Base-by-base conservation (phyloP, 2,329 filamentous ascomycete species). In the Fusarium neocosmosporiellum region DNA sequence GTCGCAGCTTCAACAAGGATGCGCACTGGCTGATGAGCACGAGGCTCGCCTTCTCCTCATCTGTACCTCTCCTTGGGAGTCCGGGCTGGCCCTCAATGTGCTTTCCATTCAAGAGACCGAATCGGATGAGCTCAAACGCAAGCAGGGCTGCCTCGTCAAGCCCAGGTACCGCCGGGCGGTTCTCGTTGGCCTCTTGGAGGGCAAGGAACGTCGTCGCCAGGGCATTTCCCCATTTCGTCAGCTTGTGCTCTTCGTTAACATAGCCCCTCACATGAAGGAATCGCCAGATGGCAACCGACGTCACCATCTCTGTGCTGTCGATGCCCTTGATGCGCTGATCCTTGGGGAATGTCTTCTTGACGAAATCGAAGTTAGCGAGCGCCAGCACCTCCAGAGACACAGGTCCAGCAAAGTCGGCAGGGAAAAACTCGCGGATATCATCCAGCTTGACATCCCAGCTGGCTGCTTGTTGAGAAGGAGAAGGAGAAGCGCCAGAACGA, bases 191-290 rank as follows among this genome's bases (percentile, higher is more conserved):
- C 50, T 89, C 88, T 71, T 90, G 84, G 24, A 95, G 83, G 10
- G 87, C 84, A 65, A 91, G 85, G 29, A 97, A 84, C 5, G 93
- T 91, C 33, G 89, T 89, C 33, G 91, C 90, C 41, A 98, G 86
- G 22, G 94, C 94, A 76, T 91, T 90, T 18, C 96, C 96, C 94
- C 95, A 98, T 10, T 86, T 83, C 10, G 95, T 98, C 69, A 98
- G 87, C 67, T 91, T 89, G 81, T 98, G 96, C 55, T 89, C 86
- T 59, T 91, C 87, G 75, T 96, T 90, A 54, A 97, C 87, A 78
- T 98, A 99, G 27, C 92, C 95, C 67, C 95, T 91, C 57, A 98
- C 87, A 79, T 98, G 94, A 24, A 99, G 87, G 82, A 98, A 96
- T 63, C 95, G 90, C 93, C 94, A 98, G 66, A 96, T 88, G 8